Percentiles rank a stretch among this genome's conserved stretches.
Conservation (phyloP, 192 early-diverging fungal species). For the Gorgonomyces haynaldii region DNA sequence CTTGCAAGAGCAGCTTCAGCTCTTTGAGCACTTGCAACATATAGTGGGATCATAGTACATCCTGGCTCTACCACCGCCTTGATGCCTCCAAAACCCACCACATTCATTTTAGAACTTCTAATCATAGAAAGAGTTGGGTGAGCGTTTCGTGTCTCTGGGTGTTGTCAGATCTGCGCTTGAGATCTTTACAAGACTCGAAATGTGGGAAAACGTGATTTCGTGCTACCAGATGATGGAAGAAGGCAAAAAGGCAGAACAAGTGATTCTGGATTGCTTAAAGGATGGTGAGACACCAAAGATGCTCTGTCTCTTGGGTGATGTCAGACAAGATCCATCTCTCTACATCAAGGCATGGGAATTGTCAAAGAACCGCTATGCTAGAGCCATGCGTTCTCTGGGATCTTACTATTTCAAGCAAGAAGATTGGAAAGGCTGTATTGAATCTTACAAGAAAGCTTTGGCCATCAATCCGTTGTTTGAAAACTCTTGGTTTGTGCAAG, state of each 20-base stretch:
- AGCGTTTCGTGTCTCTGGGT: slow-evolving; percentile 72
- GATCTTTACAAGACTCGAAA: slow-evolving; percentile 84
- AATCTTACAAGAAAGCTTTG: slow-evolving; percentile 72
- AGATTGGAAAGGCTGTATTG: slow-evolving; percentile 53
- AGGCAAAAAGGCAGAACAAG: slow-evolving; percentile 65
- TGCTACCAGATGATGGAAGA: slow-evolving; percentile 82
- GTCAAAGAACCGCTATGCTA: slow-evolving; percentile 66
- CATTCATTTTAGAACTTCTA: slow-evolving; percentile 10
- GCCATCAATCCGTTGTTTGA: slow-evolving; percentile 89
- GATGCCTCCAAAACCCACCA: slow-evolving; percentile 22
- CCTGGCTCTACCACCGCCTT: slow-evolving; percentile 1
- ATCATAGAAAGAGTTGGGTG: slow-evolving; percentile 66
- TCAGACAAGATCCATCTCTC: slow-evolving; percentile 58
- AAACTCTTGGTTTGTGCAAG: slow-evolving; percentile 91
- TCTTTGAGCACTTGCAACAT: too few species aligned
- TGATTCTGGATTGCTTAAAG: slow-evolving; percentile 58
- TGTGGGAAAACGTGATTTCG: slow-evolving; percentile 92
- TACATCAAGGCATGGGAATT: slow-evolving; percentile 86
- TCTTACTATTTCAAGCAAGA: slow-evolving; percentile 58
- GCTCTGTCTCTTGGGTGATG: slow-evolving; percentile 82
- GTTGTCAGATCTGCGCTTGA: slow-evolving; percentile 83
- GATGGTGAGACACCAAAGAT: slow-evolving; percentile 62
- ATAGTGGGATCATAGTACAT: slow-evolving; percentile 27
- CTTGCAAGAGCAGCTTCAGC: too few species aligned
- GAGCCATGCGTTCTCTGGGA: slow-evolving; percentile 93